A percentile compares a stretch with the other conserved stretches of the same genome.
These are phyloP conservation scores for Passiflora organensis DNA, from an alignment of 345 rosid genomes.

Conservation along the genomic window DNA sequence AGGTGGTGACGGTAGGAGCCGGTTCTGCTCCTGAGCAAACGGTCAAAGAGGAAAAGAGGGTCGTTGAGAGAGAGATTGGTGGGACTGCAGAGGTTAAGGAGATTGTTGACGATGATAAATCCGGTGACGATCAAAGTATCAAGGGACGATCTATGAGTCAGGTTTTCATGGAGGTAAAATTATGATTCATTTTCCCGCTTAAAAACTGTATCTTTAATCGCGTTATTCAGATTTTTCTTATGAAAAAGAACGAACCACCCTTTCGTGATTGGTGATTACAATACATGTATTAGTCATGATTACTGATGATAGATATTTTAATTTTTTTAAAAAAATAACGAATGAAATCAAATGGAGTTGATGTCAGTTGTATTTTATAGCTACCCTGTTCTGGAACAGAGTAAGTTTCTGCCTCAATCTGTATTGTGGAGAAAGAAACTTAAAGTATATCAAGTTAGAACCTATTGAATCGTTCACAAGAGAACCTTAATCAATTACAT, in stretches of 20 bases:
- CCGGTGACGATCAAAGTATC: slow-evolving; percentile 17
- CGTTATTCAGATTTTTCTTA: too few species aligned
- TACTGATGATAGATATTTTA: too few species aligned
- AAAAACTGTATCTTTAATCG: too few species aligned
- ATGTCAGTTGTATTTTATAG: background rate
- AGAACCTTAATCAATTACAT: too few species aligned
- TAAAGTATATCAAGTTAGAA: too few species aligned
- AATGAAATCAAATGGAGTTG: background rate
- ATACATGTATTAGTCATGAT: too few species aligned
- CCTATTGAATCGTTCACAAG: too few species aligned
- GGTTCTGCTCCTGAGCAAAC: slow-evolving; percentile 1
- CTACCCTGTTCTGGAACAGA: too few species aligned
- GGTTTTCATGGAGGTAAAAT: slow-evolving; percentile 32
- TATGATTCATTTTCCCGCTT: too few species aligned
- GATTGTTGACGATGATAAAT: slow-evolving; percentile 16
- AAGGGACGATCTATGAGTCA: slow-evolving; percentile 36
- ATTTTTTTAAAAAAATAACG: too few species aligned
- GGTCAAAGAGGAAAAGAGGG: slow-evolving; percentile 24
- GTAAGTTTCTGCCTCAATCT: background rate
- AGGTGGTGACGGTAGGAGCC: slow-evolving; percentile 2
- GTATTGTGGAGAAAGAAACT: too few species aligned
- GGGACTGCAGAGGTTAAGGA: slow-evolving; percentile 4
- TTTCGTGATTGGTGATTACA: too few species aligned
- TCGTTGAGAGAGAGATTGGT: slow-evolving; percentile 13
- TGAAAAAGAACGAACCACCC: background rate